phyloP scores from a whole-genome alignment of 371 early-diverging fungal species.

The Mucor piriformis region DNA sequence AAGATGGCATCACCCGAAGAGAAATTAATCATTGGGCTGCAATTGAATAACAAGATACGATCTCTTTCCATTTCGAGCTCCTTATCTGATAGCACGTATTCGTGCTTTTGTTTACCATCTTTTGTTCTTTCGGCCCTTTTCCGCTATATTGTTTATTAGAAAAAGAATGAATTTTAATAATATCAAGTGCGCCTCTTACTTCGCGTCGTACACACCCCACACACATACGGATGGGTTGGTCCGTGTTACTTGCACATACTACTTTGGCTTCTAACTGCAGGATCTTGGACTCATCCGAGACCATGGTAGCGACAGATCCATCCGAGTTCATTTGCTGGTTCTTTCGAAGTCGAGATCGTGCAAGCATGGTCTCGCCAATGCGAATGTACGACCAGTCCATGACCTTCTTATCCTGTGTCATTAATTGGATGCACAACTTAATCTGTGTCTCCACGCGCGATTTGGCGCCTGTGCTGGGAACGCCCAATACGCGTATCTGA shows the following conservation, averaged over 20 bases:
- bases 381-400: slow-evolving; percentile 78
- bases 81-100: slow-evolving; percentile 44
- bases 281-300: slow-evolving; percentile 33
- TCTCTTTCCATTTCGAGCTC: slow-evolving; percentile 60
- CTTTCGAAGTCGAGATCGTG: slow-evolving; percentile 41
- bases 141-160: slow-evolving; percentile 22
- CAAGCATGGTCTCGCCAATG: slow-evolving; percentile 77
- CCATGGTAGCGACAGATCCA: slow-evolving; percentile 10
- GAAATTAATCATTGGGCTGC: slow-evolving; percentile 79
- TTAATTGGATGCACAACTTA: slow-evolving; percentile 81
- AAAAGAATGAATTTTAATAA: no score
- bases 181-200: no score
- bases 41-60: slow-evolving; percentile 81
- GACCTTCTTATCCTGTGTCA: slow-evolving; percentile 70
- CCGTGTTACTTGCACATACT: slow-evolving; percentile 77
- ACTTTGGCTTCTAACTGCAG: slow-evolving; percentile 77
- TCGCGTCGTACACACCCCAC: slow-evolving; percentile 83
- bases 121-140: slow-evolving; percentile 52
- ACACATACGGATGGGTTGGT: slow-evolving; percentile 77
- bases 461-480: slow-evolving; percentile 78
- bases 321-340: slow-evolving; percentile 3
- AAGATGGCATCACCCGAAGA: slow-evolving; percentile 81
- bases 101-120: slow-evolving; percentile 29
- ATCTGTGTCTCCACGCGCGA: slow-evolving; percentile 93
- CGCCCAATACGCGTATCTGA: slow-evolving; percentile 64